Percentiles rank a stretch among this genome's conserved stretches.
Conservation (phyloP, 768 basidiomycete species). For the Dioszegia hungarica region DNA sequence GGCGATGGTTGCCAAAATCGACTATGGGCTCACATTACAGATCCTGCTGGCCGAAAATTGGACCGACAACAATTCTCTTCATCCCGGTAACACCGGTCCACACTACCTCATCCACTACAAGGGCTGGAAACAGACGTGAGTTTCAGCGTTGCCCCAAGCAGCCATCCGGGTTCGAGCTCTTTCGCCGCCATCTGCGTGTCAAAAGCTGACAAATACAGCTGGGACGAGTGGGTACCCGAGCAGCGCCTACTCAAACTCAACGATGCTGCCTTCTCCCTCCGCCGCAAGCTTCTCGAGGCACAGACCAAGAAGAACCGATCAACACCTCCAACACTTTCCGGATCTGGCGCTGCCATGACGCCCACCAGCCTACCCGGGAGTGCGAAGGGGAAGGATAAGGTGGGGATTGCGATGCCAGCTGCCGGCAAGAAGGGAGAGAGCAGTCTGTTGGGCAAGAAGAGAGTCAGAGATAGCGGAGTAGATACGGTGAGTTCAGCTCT, state of each 20-base stretch:
- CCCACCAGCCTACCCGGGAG: conserved; percentile 5
- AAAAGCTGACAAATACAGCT: conserved; percentile 54
- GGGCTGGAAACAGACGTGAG: conserved; percentile 96
- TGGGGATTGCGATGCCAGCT: neutral
- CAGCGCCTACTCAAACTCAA: conserved; percentile 75
- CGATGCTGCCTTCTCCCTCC: conserved; percentile 70
- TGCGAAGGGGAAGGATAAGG: conserved; percentile 36
- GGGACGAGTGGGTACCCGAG: conserved; percentile 95
- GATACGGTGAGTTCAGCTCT: conserved; percentile 34
- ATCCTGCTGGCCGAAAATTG: conserved; percentile 66
- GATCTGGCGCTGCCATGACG: too few relatives aligned
- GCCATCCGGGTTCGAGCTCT: neutral
- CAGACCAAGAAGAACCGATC: conserved; percentile 52
- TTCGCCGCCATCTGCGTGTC: too few relatives aligned
- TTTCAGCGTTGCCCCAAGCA: too few relatives aligned
- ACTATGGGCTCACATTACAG: conserved; percentile 35
- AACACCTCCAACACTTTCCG: too few relatives aligned
- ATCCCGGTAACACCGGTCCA: conserved; percentile 61
- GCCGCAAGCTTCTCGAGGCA: conserved; percentile 60
- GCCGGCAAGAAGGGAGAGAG: conserved; percentile 23
- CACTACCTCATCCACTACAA: conserved; percentile 98
- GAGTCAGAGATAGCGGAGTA: conserved; percentile 48
- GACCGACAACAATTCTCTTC: conserved; percentile 60
- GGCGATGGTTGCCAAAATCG: neutral
- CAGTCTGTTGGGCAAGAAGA: conserved; percentile 60